These are phyloP conservation scores for Amniculicola lignicola DNA, from an alignment of 495 filamentous ascomycete genomes.

Conservation along the genomic window DNA sequence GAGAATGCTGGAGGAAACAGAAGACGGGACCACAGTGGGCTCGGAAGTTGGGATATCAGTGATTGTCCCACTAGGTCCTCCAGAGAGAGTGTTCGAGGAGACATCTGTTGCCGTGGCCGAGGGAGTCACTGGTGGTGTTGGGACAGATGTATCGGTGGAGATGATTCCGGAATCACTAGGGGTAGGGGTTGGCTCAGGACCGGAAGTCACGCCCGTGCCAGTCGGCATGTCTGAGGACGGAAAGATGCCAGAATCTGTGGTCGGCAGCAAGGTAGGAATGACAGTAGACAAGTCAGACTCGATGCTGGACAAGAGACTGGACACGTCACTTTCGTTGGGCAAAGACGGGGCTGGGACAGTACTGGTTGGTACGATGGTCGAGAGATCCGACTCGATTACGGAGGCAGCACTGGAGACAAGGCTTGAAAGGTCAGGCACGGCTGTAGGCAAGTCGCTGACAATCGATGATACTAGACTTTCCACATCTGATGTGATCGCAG, in stretches of 20 bases:
- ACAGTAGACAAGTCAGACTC: not conserved
- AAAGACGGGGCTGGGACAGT: conserved; percentile 4
- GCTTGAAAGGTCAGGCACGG: conserved; percentile 10
- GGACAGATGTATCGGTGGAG: too few relatives aligned
- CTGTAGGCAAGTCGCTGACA: conserved; percentile 7
- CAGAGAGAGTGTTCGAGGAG: too few relatives aligned
- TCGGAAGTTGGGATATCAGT: too few relatives aligned
- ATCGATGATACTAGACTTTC: conserved; percentile 29
- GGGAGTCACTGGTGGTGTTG: too few relatives aligned
- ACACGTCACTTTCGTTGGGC: not conserved
- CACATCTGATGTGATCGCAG: conserved; percentile 23
- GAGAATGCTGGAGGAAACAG: too few relatives aligned
- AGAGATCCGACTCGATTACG: conserved; percentile 11
- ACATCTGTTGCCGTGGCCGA: too few relatives aligned
- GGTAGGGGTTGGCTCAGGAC: too few relatives aligned
- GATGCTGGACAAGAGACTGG: conserved; percentile 1
- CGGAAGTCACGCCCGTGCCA: not conserved
- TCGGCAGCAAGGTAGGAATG: not conserved
- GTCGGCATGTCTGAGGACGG: not conserved
- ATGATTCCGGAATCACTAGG: too few relatives aligned
- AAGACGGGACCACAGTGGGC: too few relatives aligned
- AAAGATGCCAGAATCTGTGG: not conserved
- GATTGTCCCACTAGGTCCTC: too few relatives aligned
- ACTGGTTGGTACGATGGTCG: conserved; percentile 23
- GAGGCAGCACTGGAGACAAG: not conserved